A percentile compares a stretch with the other conserved stretches of the same genome.
These are phyloP conservation scores for Phytophthora tentaculata DNA, from an alignment of 352 stramenopile species.

Conservation along the genomic window DNA sequence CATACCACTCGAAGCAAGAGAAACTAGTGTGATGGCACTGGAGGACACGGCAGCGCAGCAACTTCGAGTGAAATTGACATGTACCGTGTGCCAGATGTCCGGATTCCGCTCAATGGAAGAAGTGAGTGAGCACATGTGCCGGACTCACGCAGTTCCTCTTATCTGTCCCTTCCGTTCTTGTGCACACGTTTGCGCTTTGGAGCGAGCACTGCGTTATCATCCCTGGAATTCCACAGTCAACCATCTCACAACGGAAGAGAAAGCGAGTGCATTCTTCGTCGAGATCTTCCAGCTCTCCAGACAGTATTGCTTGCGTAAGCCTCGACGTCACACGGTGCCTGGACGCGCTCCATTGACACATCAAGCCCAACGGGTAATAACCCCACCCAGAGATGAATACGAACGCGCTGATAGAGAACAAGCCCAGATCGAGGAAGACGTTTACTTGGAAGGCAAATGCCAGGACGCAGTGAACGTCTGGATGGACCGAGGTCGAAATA, in stretches of 20 bases:
- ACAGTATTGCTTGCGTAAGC: slow-evolving; percentile 81
- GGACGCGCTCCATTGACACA: slow-evolving; percentile 11
- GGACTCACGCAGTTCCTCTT: slow-evolving; percentile 61
- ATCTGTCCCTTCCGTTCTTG: slow-evolving; percentile 81
- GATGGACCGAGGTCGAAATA: slow-evolving; percentile 39
- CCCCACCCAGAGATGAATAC: slow-evolving; percentile 32
- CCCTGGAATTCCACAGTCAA: slow-evolving; percentile 72
- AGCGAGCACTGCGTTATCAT: slow-evolving; percentile 76
- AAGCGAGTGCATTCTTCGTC: slow-evolving; percentile 68
- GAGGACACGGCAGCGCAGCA: slow-evolving; percentile 46
- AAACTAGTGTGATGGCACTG: slow-evolving; percentile 42
- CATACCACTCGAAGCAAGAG: slow-evolving; percentile 39
- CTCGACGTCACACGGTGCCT: slow-evolving; percentile 52
- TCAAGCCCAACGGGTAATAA: slow-evolving; percentile 8
- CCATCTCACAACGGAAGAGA: slow-evolving; percentile 60
- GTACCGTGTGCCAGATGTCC: slow-evolving; percentile 52
- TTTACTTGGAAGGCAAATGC: slow-evolving; percentile 74
- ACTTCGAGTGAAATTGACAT: slow-evolving; percentile 50
- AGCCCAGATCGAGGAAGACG: slow-evolving; percentile 52
- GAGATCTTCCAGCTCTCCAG: slow-evolving; percentile 75
- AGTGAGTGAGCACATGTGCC: slow-evolving; percentile 71
- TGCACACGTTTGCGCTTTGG: slow-evolving; percentile 67
- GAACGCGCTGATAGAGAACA: slow-evolving; percentile 28
- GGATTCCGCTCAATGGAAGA: slow-evolving; percentile 24
- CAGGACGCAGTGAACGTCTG: slow-evolving; percentile 54